A percentile compares a stretch with the other conserved stretches of the same genome.
Conservation (phyloP, 169 alveolate species). For the Plasmodium gallinaceum region DNA sequence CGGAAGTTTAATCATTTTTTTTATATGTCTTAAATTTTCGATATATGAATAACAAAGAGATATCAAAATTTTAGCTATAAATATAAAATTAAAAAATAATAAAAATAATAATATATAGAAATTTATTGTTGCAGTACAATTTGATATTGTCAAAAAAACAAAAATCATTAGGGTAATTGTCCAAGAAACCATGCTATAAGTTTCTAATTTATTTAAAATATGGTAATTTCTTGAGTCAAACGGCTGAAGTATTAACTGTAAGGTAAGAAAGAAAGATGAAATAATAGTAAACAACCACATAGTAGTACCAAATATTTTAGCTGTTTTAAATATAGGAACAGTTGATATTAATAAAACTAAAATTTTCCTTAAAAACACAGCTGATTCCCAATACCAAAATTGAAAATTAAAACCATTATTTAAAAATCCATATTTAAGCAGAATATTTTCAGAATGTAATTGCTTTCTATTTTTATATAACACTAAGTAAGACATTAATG, state of each 20-base stretch:
- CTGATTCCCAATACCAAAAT: slow-evolving; percentile 91
- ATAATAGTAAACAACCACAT: slow-evolving; percentile 87
- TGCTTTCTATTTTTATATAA: slow-evolving; percentile 82
- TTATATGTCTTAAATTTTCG: slow-evolving; percentile 77
- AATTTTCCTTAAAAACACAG: slow-evolving; percentile 87
- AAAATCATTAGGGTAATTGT: slow-evolving; percentile 82
- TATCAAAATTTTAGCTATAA: slow-evolving; percentile 75
- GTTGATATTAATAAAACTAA: slow-evolving; percentile 86
- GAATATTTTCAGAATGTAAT: slow-evolving; percentile 83
- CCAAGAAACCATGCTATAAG: slow-evolving; percentile 89
- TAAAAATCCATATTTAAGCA: slow-evolving; percentile 88
- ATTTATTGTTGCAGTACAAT: slow-evolving; percentile 60
- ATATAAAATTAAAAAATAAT: slow-evolving; percentile 75
- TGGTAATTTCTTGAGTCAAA: slow-evolving; percentile 88
- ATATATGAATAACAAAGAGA: slow-evolving; percentile 78
- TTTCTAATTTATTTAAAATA: slow-evolving; percentile 86
- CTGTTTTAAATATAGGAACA: slow-evolving; percentile 81
- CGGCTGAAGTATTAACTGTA: slow-evolving; percentile 87
- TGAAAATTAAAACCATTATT: slow-evolving; percentile 88
- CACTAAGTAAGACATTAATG: slow-evolving; percentile 85
- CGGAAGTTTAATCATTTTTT: slow-evolving; percentile 76
- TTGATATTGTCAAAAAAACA: slow-evolving; percentile 75
- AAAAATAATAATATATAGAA: slow-evolving; percentile 54
- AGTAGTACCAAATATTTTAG: slow-evolving; percentile 82
- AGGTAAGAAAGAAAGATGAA: slow-evolving; percentile 83